Percentiles rank a stretch among this genome's conserved stretches.
Conservation (phyloP, 1,284 basidiomycete genomes). For the Pseudozyma sp. region DNA sequence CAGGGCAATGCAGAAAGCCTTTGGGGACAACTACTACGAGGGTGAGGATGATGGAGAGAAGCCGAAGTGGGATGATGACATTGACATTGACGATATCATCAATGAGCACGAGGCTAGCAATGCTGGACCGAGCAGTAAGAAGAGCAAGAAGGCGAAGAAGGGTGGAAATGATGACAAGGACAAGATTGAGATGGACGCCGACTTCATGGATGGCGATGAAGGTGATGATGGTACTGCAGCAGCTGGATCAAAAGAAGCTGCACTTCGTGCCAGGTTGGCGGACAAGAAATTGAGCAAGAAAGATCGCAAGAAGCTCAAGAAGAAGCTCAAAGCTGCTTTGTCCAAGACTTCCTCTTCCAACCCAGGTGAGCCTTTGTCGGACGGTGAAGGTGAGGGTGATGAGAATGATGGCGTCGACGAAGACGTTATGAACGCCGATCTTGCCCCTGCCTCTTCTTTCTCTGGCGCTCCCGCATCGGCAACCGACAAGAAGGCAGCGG, state of each 20-base stretch:
- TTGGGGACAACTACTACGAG: conserved; percentile 63
- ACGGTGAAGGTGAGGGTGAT: conserved; percentile 7
- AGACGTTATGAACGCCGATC: conserved; percentile 51
- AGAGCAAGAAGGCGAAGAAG: conserved; percentile 72
- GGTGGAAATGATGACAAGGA: conserved; percentile 36
- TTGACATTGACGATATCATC: conserved; percentile 80
- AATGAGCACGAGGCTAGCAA: conserved; percentile 69
- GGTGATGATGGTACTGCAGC: conserved; percentile 21
- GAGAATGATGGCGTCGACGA: conserved; percentile 62
- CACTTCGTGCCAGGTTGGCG: conserved; percentile 39
- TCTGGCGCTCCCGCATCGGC: conserved; percentile 8
- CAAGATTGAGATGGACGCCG: conserved; percentile 79
- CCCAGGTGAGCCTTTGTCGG: conserved; percentile 31
- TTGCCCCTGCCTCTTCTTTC: not conserved
- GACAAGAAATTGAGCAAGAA: conserved; percentile 77
- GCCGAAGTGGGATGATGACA: conserved; percentile 89
- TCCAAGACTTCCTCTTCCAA: conserved; percentile 45
- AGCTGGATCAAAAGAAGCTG: conserved; percentile 33
- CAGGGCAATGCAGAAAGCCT: conserved; percentile 58
- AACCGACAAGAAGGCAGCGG: conserved; percentile 68
- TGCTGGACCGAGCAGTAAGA: conserved; percentile 72
- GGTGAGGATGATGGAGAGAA: conserved; percentile 71
- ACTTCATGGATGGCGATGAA: conserved; percentile 70
- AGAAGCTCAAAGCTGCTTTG: conserved; percentile 65
- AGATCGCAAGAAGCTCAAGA: conserved; percentile 77